Evolutionary conservation across 257 asterid species (phyloP), one percentile per base, ranked within the genome.

Genomic region (Ligustrum vulgare): DNA sequence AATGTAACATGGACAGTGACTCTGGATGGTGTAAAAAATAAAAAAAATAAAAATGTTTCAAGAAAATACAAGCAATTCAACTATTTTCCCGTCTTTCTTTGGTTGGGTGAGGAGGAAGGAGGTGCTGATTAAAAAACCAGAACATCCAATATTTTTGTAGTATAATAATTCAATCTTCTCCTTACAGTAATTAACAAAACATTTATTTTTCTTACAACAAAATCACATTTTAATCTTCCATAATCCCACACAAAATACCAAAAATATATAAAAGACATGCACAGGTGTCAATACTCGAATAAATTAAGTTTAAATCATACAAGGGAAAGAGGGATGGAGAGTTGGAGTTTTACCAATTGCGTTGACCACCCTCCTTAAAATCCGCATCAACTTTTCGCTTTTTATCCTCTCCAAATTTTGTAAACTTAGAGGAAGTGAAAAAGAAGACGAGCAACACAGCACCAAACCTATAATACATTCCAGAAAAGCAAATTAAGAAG

Each of bases 351-450:
- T 92, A 94, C 98, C 98, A 94, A 84, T 92, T 92, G 76, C 98
- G 95, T 71, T 94, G 98, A 72, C 98, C 98, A 60, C 98, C 98
- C 84, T 94, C 97, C 84, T 89, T 89, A 81, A 94, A 94, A 62
- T 92, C 97, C 7, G 96, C 93, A 63, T 94, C 98, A 31, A 92
- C 82, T 54, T 85, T 88, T 63, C 78, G 70, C 89, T 92, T 92
- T 81, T 72, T 84, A 47, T 92, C 95, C 88, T 88, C 97, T 72
- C 98, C 98, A 43, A 82, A 79, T 76, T 83, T 92, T 37, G 98
- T 92, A 69, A 92, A 80, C 88, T 89, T 84, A 10, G 98, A 94
- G 39, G 96, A 94, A 63, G 98, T 86, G 81, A 88, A 80, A 75
- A 88, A 92, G 90, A 94, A 94, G 54, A 75, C 87, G 56, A 94